A percentile compares a stretch with the other conserved stretches of the same genome.
Conservation (phyloP, 2,329 filamentous ascomycete species). For the Sordariomycetes sp. region DNA sequence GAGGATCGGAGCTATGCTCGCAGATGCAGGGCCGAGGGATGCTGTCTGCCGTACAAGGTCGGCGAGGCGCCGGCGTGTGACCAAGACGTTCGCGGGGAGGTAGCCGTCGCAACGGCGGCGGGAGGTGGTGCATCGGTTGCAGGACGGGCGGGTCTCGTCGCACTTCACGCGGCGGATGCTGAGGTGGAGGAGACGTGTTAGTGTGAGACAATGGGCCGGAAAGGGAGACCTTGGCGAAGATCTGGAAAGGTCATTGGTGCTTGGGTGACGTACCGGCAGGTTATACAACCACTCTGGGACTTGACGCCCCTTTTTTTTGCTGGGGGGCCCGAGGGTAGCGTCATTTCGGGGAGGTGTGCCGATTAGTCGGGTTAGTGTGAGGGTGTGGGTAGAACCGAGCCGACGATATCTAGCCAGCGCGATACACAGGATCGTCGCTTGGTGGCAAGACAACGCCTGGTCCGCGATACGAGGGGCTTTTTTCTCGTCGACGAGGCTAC, state of each 20-base stretch:
- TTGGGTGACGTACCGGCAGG: slow-evolving; percentile 30
- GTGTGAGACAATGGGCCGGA: background rate
- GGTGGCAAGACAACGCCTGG: no score
- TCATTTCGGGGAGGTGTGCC: background rate
- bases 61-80: slow-evolving; percentile 17
- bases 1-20: background rate
- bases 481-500: no score
- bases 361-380: background rate
- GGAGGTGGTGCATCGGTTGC: slow-evolving; percentile 12
- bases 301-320: slow-evolving; percentile 12
- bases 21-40: background rate
- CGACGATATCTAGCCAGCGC: background rate
- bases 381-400: background rate
- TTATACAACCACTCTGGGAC: slow-evolving; percentile 36
- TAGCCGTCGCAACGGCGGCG: slow-evolving; percentile 19
- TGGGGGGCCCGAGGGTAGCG: background rate
- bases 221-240: background rate
- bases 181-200: background rate
- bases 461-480: no score
- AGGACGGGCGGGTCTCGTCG: slow-evolving; percentile 17
- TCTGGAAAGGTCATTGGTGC: background rate
- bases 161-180: slow-evolving; percentile 23
- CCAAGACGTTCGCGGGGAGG: slow-evolving; percentile 9
- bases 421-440: background rate
- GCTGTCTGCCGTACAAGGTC: background rate